phyloP scores from a whole-genome alignment of 1,284 basidiomycete genomes.

The Rugiboletus extremiorientalis region DNA sequence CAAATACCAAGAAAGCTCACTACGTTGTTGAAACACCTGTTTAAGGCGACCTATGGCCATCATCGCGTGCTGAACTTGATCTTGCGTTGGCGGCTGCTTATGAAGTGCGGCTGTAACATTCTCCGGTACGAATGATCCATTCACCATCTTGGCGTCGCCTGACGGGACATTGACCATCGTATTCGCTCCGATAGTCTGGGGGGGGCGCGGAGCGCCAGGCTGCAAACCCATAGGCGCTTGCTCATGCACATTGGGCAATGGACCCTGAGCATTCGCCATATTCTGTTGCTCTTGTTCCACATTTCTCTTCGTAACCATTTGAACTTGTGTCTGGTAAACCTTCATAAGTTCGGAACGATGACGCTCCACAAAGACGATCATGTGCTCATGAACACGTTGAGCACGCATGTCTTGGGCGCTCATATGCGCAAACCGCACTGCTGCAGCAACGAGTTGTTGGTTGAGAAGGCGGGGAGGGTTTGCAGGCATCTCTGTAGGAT shows the following conservation, averaged over 20 bases:
- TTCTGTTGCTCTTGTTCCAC: conserved; percentile 29
- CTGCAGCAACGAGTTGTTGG: conserved; percentile 24
- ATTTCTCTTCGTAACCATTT: conserved; percentile 25
- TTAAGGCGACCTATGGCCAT: conserved; percentile 36
- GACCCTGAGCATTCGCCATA: conserved; percentile 18
- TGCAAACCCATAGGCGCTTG: conserved; percentile 19
- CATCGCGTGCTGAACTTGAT: conserved; percentile 33
- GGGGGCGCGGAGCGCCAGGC: conserved; percentile 20
- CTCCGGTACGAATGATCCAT: conserved; percentile 15
- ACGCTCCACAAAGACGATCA: conserved; percentile 58
- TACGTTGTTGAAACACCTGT: conserved; percentile 31
- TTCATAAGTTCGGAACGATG: conserved; percentile 42
- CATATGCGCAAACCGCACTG: conserved; percentile 40
- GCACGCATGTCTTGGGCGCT: conserved; percentile 52
- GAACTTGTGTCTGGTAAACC: conserved; percentile 25
- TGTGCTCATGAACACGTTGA: conserved; percentile 47
- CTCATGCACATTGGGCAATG: conserved; percentile 22
- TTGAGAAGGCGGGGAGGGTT: conserved; percentile 20
- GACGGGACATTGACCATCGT: conserved; percentile 10
- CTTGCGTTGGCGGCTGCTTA: conserved; percentile 25
- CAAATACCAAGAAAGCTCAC: conserved; percentile 28
- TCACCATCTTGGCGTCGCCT: conserved; percentile 26
- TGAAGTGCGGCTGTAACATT: conserved; percentile 4
- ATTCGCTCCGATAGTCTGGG: conserved; percentile 16
- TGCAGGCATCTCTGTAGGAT: conserved; percentile 21